These are phyloP conservation scores for Clonostachys rosea DNA, from an alignment of 2,329 filamentous ascomycete species.

Conservation along the genomic window DNA sequence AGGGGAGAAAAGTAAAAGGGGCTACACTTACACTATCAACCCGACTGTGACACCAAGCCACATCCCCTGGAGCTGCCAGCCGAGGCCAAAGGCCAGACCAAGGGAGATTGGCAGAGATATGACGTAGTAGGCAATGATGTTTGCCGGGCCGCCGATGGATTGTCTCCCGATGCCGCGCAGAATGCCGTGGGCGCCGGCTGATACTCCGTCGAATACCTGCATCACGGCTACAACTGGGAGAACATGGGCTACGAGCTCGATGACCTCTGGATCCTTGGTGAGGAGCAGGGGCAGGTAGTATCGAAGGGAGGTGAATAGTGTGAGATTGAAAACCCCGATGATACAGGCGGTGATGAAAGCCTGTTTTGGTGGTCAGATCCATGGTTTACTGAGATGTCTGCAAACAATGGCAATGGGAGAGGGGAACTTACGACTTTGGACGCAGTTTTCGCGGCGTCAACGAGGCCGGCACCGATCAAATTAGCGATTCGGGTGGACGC, in stretches of 20 bases:
- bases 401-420: slow-evolving; percentile 1
- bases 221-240: slow-evolving; percentile 82
- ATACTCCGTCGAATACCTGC: slow-evolving; percentile 82
- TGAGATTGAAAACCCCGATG: slow-evolving; percentile 76
- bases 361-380: neutral
- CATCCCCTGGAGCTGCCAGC: slow-evolving; percentile 74
- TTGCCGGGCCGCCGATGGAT: slow-evolving; percentile 84
- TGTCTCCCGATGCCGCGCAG: slow-evolving; percentile 85
- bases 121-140: slow-evolving; percentile 80
- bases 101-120: slow-evolving; percentile 84
- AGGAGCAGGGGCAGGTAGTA: slow-evolving; percentile 74
- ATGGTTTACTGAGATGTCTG: neutral
- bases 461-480: slow-evolving; percentile 80
- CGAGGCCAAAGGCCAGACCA: slow-evolving; percentile 68
- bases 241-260: slow-evolving; percentile 61
- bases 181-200: slow-evolving; percentile 76
- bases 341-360: slow-evolving; percentile 49
- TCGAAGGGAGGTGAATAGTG: slow-evolving; percentile 63
- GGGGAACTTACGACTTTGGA: slow-evolving; percentile 63
- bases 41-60: slow-evolving; percentile 79
- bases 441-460: slow-evolving; percentile 73
- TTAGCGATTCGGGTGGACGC: slow-evolving; percentile 87
- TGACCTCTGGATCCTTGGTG: slow-evolving; percentile 68
- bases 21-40: slow-evolving; percentile 48
- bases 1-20: too few species aligned